Conservation (phyloP, 148 eudicot species). For the Mesembryanthemum crystallinum region DNA sequence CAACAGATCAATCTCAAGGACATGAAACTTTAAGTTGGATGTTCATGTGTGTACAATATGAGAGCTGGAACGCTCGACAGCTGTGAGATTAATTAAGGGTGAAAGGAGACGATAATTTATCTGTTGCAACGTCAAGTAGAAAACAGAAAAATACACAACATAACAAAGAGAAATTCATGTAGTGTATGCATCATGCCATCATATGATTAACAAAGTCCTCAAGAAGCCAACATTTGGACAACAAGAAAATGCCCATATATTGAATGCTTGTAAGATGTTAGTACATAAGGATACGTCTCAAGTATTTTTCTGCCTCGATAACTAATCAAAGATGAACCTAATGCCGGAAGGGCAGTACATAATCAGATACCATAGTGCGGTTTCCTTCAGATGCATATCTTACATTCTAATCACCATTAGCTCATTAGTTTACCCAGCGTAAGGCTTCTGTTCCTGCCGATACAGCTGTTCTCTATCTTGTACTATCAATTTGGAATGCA, state of each 20-base stretch:
- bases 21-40: too few species aligned
- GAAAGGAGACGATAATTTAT: too few species aligned
- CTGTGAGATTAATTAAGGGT: too few species aligned
- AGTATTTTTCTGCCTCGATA: too few species aligned
- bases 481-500: not conserved
- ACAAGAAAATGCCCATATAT: conserved; percentile 4
- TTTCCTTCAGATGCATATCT: not conserved
- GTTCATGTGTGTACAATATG: too few species aligned
- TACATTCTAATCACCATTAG: not conserved
- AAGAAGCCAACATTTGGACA: conserved; percentile 3
- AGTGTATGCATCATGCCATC: too few species aligned
- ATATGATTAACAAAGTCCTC: not conserved
- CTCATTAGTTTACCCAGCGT: not conserved
- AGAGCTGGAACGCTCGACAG: too few species aligned
- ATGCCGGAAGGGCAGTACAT: not conserved
- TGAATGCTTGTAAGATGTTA: not conserved
- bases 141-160: too few species aligned
- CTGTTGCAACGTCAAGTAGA: too few species aligned
- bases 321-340: not conserved
- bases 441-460: not conserved
- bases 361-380: not conserved
- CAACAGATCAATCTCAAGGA: too few species aligned
- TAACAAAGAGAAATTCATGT: too few species aligned
- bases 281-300: not conserved
- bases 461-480: not conserved